Evolutionary conservation across 345 rosid species (phyloP).

Genomic region (Psidium friedrichsthalianum): DNA sequence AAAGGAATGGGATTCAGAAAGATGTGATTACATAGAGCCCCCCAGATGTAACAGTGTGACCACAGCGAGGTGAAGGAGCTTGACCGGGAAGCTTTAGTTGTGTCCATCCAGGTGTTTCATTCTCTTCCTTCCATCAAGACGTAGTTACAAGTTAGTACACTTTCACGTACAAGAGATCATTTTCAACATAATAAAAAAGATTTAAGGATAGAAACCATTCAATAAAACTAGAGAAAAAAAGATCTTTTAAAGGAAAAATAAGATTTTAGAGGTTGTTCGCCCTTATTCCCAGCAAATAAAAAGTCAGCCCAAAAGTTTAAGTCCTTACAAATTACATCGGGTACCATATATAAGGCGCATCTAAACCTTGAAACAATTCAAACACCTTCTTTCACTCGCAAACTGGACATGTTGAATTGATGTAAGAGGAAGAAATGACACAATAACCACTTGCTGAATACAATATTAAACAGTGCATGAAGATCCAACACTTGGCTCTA

Average conservation of each 20-base stretch:
- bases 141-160: slow-evolving; percentile 2
- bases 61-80: slow-evolving; percentile 91
- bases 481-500: background rate
- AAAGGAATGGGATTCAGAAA: slow-evolving; percentile 6
- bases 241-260: background rate
- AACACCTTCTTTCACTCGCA: background rate
- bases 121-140: slow-evolving; percentile 88
- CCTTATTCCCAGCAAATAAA: background rate
- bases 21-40: slow-evolving; percentile 67
- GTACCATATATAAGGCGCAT: background rate
- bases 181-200: background rate
- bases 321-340: background rate
- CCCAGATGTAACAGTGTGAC: slow-evolving; percentile 85
- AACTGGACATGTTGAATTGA: background rate
- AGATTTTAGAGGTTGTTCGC: background rate
- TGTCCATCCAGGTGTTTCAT: slow-evolving; percentile 96
- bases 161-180: background rate
- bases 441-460: background rate
- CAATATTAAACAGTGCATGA: background rate
- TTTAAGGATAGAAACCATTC: background rate
- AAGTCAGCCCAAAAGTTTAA: background rate
- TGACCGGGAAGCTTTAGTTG: slow-evolving; percentile 99
- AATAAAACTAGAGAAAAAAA: background rate
- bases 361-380: background rate
- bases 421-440: background rate